Percentiles rank a stretch among this genome's conserved stretches.
Conservation (phyloP, 129 eudicot genomes). For the sunflower (Helianthus annuus) region DNA sequence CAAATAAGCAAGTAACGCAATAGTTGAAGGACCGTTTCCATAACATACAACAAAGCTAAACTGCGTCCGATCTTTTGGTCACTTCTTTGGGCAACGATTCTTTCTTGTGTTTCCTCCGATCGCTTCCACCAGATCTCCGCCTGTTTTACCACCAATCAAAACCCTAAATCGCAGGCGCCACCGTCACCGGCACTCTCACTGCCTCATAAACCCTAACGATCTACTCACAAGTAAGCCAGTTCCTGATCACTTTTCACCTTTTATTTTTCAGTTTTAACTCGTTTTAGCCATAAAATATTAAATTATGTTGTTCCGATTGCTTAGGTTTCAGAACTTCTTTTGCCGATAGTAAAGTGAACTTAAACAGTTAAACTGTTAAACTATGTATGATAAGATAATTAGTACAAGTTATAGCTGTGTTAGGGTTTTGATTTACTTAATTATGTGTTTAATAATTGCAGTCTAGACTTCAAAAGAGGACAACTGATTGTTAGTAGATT, state of each 20-base stretch:
- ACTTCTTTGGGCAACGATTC: slow-evolving; percentile 2
- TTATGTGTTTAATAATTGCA: slow-evolving; percentile 14
- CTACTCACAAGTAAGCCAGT: slow-evolving; percentile 25
- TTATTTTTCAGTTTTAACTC: no score
- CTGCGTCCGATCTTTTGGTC: slow-evolving; percentile 16
- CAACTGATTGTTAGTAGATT: slow-evolving; percentile 9
- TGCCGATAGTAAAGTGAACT: slow-evolving; percentile 1
- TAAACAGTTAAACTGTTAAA: not conserved
- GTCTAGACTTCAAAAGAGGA: not conserved
- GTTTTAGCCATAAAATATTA: not conserved
- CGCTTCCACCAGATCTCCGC: slow-evolving; percentile 40
- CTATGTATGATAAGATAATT: not conserved
- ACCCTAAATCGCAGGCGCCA: slow-evolving; percentile 15
- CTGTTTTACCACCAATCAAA: not conserved
- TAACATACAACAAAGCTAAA: slow-evolving; percentile 3
- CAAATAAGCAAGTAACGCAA: not conserved
- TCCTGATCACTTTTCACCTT: not conserved
- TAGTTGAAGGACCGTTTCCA: slow-evolving; percentile 17
- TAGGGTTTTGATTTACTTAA: slow-evolving; percentile 18
- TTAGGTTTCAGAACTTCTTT: slow-evolving; percentile 5
- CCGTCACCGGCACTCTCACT: slow-evolving; percentile 14
- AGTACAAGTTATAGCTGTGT: slow-evolving; percentile 4
- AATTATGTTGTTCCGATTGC: not conserved
- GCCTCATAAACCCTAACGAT: slow-evolving; percentile 28
- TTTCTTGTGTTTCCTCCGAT: slow-evolving; percentile 37